Conservation (phyloP, 2,329 filamentous ascomycete genomes). For the Domatiomyces catenatus region DNA sequence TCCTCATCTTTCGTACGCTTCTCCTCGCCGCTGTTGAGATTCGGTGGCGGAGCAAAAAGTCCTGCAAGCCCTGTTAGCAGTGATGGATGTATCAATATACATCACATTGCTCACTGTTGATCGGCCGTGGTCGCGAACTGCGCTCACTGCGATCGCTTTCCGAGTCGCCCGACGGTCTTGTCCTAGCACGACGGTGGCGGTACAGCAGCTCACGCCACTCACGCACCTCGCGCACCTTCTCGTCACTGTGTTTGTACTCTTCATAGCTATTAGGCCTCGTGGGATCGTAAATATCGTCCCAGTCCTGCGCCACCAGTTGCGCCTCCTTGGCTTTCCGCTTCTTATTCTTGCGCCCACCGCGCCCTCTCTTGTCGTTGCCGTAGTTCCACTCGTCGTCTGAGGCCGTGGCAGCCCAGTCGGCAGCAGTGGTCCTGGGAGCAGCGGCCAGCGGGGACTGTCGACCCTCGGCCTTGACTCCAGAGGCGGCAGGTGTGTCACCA, state of each 20-base stretch:
- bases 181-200: slow-evolving; percentile 43
- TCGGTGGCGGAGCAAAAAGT: slow-evolving; percentile 37
- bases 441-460: slow-evolving; percentile 11
- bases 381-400: slow-evolving; percentile 62
- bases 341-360: slow-evolving; percentile 58
- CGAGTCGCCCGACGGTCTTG: slow-evolving; percentile 29
- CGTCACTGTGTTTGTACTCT: slow-evolving; percentile 70
- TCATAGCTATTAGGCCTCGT: slow-evolving; percentile 68
- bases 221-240: slow-evolving; percentile 60
- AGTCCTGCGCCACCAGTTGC: slow-evolving; percentile 47
- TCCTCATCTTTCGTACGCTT: slow-evolving; percentile 1
- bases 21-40: slow-evolving; percentile 16
- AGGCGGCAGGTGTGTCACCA: slow-evolving; percentile 18
- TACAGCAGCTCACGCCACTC: slow-evolving; percentile 80
- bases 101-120: slow-evolving; percentile 30
- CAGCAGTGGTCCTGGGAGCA: slow-evolving; percentile 51
- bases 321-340: slow-evolving; percentile 54
- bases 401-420: slow-evolving; percentile 62
- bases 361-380: slow-evolving; percentile 49
- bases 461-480: slow-evolving; percentile 18
- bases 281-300: slow-evolving; percentile 85
- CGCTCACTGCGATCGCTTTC: slow-evolving; percentile 36
- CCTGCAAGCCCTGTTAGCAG: slow-evolving; percentile 36
- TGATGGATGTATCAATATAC: slow-evolving; percentile 13
- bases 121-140: slow-evolving; percentile 18